Percentiles rank a stretch among this genome's conserved stretches.
phyloP scores from a whole-genome alignment of 352 stramenopile genomes.

The Thraustochytrium striatum region DNA sequence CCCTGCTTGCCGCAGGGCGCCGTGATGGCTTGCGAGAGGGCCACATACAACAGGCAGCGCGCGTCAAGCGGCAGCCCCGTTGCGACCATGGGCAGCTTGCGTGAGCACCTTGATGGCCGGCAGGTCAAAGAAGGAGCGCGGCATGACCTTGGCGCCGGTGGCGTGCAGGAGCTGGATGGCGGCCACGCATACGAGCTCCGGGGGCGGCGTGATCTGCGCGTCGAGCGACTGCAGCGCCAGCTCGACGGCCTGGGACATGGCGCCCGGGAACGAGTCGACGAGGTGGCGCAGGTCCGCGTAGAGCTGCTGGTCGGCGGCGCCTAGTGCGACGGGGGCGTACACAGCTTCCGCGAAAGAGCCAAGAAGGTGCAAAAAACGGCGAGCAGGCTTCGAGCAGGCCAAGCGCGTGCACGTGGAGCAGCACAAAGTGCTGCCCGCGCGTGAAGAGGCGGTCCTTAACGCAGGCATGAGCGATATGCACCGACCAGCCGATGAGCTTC shows the following conservation, averaged over 20 bases:
- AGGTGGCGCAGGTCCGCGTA: not conserved
- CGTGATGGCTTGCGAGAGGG: not conserved
- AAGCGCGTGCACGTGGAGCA: slow-evolving; percentile 1
- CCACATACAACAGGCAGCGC: slow-evolving; percentile 20
- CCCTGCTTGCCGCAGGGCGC: slow-evolving; percentile 7
- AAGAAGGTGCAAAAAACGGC: not conserved
- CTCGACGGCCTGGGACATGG: not conserved
- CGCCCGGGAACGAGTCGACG: not conserved
- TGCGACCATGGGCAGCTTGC: not conserved
- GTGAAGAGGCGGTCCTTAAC: slow-evolving; percentile 15
- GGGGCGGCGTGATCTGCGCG: slow-evolving; percentile 4
- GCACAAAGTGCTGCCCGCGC: slow-evolving; percentile 4
- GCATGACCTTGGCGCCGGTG: slow-evolving; percentile 7
- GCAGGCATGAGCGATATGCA: slow-evolving; percentile 9
- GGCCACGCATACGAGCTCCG: slow-evolving; percentile 16
- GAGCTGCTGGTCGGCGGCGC: too few species aligned
- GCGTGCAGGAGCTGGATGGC: slow-evolving; percentile 17
- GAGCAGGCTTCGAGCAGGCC: slow-evolving; percentile 2
- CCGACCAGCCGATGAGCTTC: not conserved
- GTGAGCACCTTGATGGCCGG: not conserved
- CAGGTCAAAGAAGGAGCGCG: not conserved
- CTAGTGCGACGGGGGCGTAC: too few species aligned
- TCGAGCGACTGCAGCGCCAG: slow-evolving; percentile 2
- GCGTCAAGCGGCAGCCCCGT: not conserved
- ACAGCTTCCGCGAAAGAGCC: too few species aligned